A percentile compares a stretch with the other conserved stretches of the same genome.
These are phyloP conservation scores for Euphorbia celastroides DNA, from an alignment of 441 rosid genomes.

Conservation along the genomic window DNA sequence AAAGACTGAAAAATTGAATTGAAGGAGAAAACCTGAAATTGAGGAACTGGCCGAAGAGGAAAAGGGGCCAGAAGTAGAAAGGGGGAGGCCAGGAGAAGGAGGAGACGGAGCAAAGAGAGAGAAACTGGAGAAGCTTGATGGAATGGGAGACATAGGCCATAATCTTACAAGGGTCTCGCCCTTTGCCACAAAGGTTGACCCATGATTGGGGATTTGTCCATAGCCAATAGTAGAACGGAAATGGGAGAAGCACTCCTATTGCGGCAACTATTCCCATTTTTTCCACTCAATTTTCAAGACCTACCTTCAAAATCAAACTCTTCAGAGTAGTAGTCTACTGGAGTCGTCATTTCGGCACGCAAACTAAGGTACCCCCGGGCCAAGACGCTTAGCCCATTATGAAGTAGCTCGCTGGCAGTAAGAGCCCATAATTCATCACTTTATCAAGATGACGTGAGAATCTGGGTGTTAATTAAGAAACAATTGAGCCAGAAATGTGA, in stretches of 20 bases:
- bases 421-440: no score
- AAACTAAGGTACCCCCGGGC: not conserved
- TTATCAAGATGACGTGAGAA: no score
- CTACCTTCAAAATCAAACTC: not conserved
- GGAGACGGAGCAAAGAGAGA: conserved; percentile 67
- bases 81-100: conserved; percentile 83
- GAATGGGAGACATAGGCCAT: conserved; percentile 76
- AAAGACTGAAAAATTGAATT: not conserved
- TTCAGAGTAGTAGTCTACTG: not conserved
- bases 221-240: conserved; percentile 76
- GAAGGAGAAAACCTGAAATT: conserved; percentile 54
- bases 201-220: conserved; percentile 81
- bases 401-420: not conserved
- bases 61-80: conserved; percentile 81
- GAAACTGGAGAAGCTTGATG: conserved; percentile 64
- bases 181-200: conserved; percentile 67
- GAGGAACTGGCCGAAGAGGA: conserved; percentile 81
- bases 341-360: not conserved
- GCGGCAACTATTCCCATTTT: conserved; percentile 64
- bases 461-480: no score
- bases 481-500: no score
- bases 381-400: not conserved
- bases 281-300: not conserved
- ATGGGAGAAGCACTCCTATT: conserved; percentile 58
- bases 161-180: conserved; percentile 58